phyloP scores from a whole-genome alignment of 371 early-diverging fungal genomes.

The Mucor ambiguus region DNA sequence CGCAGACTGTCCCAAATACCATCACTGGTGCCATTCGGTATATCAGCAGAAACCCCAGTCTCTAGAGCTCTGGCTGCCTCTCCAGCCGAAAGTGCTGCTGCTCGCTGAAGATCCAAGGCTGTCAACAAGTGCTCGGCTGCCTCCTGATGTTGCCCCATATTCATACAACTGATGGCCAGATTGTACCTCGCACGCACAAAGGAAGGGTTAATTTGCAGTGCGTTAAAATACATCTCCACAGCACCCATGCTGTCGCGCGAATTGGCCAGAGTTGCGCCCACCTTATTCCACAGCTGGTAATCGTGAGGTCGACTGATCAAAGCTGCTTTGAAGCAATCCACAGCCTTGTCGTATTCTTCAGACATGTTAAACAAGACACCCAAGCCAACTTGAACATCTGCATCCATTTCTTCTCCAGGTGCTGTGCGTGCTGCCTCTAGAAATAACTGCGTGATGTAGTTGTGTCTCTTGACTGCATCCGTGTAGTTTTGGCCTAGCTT shows the following conservation, averaged over 20 bases:
- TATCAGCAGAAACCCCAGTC: constrained; percentile 28
- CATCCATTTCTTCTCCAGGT: constrained; percentile 79
- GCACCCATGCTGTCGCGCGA: constrained; percentile 74
- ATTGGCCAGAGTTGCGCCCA: constrained; percentile 97
- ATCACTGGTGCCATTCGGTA: constrained; percentile 56
- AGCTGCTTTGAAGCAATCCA: constrained; percentile 96
- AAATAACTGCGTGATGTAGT: constrained; percentile 68
- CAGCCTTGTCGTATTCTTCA: constrained; percentile 89
- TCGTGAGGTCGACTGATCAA: constrained; percentile 87
- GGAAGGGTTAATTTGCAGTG: constrained; percentile 91
- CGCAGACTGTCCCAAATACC: constrained; percentile 90
- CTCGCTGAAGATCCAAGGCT: constrained; percentile 80
- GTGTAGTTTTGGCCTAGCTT: constrained; percentile 19
- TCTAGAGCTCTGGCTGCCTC: constrained; percentile 13
- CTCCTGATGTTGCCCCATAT: constrained; percentile 84
- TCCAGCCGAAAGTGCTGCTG: constrained; percentile 38
- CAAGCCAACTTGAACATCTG: constrained; percentile 92
- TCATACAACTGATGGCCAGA: constrained; percentile 90
- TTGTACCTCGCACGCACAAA: constrained; percentile 96
- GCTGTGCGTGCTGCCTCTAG: constrained; percentile 77
- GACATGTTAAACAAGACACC: constrained; percentile 93
- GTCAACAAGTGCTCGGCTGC: constrained; percentile 92
- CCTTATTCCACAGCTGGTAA: constrained; percentile 94
- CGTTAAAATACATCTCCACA: constrained; percentile 91
- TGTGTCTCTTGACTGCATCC: constrained; percentile 17